Percentiles rank a stretch among this genome's conserved stretches.
phyloP scores from a whole-genome alignment of 2,329 filamentous ascomycete genomes.

The Talaromyces rugulosus region DNA sequence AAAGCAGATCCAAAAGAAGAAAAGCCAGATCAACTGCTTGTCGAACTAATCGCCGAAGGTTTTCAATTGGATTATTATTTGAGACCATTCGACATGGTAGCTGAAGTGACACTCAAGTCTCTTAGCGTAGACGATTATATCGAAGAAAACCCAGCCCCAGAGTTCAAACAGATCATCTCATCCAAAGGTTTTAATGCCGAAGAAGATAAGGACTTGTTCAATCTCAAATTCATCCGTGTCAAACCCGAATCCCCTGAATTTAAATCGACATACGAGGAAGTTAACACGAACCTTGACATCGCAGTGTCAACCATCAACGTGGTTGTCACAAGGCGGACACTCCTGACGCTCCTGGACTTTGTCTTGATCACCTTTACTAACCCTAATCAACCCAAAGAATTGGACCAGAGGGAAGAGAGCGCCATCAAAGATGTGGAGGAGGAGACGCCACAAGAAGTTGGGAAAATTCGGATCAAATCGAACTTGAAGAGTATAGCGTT shows the following conservation, averaged over 20 bases:
- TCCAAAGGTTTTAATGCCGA: constrained; percentile 70
- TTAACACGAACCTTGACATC: constrained; percentile 88
- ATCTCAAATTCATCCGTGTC: constrained; percentile 83
- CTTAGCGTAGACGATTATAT: constrained; percentile 93
- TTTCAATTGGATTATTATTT: constrained; percentile 87
- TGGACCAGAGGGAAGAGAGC: constrained; percentile 27
- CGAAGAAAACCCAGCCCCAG: constrained; percentile 73
- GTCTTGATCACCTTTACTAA: constrained; percentile 85
- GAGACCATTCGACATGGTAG: constrained; percentile 85
- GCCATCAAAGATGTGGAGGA: constrained; percentile 23
- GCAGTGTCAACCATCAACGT: constrained; percentile 93
- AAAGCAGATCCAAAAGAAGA: constrained; percentile 74
- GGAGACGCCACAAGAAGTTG: constrained; percentile 40
- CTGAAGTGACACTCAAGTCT: constrained; percentile 81
- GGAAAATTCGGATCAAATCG: constrained; percentile 89
- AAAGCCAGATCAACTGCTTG: constrained; percentile 74
- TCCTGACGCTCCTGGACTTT: constrained; percentile 90
- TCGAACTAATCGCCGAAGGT: constrained; percentile 83
- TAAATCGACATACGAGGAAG: constrained; percentile 82
- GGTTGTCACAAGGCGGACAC: constrained; percentile 85
- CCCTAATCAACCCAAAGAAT: constrained; percentile 47
- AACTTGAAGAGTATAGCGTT: constrained; percentile 89
- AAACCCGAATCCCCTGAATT: constrained; percentile 92
- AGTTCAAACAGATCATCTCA: constrained; percentile 97
- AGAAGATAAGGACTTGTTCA: constrained; percentile 75